Evolutionary conservation across 441 rosid genomes (phyloP).

Genomic region (Theobroma grandiflorum): DNA sequence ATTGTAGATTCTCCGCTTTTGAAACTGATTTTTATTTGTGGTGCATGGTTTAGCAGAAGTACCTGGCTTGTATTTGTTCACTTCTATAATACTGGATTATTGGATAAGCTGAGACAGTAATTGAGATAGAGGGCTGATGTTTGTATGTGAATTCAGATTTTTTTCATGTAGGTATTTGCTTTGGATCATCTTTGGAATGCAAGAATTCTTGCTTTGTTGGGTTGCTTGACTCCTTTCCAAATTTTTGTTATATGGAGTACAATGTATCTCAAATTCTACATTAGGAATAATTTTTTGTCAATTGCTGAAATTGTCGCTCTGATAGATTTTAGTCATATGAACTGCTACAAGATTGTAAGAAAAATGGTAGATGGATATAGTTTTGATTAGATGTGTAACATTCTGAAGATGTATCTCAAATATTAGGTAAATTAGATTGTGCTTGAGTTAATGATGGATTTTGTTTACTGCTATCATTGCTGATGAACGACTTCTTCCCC

Average conservation of each 20-base stretch:
- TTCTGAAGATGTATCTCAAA: background rate
- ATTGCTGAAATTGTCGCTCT: background rate
- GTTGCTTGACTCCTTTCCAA: background rate
- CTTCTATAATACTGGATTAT: background rate
- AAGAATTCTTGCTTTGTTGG: background rate
- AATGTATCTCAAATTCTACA: background rate
- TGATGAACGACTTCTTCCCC: slow-evolving; percentile 14
- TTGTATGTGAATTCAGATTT: background rate
- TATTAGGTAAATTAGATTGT: background rate
- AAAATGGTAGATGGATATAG: background rate
- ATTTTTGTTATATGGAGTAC: background rate
- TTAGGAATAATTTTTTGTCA: background rate
- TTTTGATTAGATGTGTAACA: slow-evolving; percentile 1
- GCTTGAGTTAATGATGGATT: slow-evolving; percentile 1
- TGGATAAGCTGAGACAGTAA: background rate
- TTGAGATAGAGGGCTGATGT: background rate
- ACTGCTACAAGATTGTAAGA: background rate
- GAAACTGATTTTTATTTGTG: background rate
- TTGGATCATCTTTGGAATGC: background rate
- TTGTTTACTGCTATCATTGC: slow-evolving; percentile 23
- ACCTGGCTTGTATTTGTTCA: background rate
- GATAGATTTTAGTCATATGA: background rate
- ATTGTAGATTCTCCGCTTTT: slow-evolving; percentile 25
- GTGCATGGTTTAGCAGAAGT: background rate
- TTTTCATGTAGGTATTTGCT: background rate